Percentiles rank a stretch among this genome's conserved stretches.
Conservation (phyloP, 306 rosid genomes). For the Crotalaria pallida region DNA sequence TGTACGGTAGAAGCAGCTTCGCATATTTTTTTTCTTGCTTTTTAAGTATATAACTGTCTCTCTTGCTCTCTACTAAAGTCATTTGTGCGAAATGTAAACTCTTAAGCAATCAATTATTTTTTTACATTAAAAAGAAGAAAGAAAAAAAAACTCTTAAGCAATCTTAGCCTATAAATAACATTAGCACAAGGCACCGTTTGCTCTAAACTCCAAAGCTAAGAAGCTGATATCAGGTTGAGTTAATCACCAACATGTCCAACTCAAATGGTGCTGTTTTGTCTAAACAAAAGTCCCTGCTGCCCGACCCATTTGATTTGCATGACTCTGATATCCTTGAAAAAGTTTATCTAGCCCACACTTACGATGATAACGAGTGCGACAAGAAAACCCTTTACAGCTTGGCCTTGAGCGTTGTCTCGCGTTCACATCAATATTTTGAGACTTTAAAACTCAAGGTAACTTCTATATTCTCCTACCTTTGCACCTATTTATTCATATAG, state of each 20-base stretch:
- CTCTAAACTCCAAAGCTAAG: neutral
- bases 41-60: neutral
- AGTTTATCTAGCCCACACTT: constrained; percentile 4
- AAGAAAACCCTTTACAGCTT: neutral
- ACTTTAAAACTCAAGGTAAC: constrained; percentile 3
- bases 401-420: neutral
- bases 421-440: neutral
- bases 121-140: too few relatives aligned
- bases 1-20: neutral
- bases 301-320: neutral
- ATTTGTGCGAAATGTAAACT: constrained; percentile 2
- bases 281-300: neutral
- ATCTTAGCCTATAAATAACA: constrained; percentile 1
- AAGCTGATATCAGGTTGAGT: neutral
- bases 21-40: neutral
- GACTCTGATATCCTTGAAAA: constrained; percentile 7
- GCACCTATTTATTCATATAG: neutral
- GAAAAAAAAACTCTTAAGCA: neutral
- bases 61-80: neutral
- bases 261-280: neutral
- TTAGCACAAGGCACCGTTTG: neutral
- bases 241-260: neutral
- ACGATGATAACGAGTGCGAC: constrained; percentile 3
- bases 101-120: neutral
- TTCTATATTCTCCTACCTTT: neutral